Evolutionary conservation across 2,329 filamentous ascomycete species (phyloP).

Genomic region (Colletotrichum eremochloae): DNA sequence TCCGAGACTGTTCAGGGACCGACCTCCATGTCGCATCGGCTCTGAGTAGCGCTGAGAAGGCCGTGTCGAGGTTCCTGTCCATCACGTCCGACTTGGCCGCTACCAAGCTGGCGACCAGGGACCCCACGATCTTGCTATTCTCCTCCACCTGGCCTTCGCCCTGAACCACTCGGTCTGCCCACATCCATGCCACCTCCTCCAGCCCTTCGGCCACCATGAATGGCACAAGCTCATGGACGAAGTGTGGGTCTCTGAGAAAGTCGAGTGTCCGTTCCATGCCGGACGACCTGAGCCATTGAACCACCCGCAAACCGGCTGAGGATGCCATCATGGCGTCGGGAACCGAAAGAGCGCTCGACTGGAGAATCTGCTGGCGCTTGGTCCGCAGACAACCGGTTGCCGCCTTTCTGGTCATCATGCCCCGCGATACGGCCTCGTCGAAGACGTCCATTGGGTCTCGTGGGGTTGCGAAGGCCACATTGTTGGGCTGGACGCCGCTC

Average conservation of each 20-base stretch:
- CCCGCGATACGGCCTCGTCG: constrained; percentile 66
- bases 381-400: constrained; percentile 67
- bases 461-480: constrained; percentile 31
- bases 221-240: constrained; percentile 57
- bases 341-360: constrained; percentile 51
- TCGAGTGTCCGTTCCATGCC: constrained; percentile 60
- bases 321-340: constrained; percentile 55
- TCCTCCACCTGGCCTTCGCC: constrained; percentile 41
- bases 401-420: constrained; percentile 67
- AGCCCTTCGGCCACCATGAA: constrained; percentile 67
- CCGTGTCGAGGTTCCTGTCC: constrained; percentile 61
- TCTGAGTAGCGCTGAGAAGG: constrained; percentile 62
- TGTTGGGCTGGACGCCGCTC: constrained; percentile 48
- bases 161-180: constrained; percentile 52
- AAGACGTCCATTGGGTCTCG: constrained; percentile 68
- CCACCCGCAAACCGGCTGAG: constrained; percentile 61
- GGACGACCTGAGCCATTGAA: constrained; percentile 67
- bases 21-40: constrained; percentile 59
- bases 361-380: constrained; percentile 58
- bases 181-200: constrained; percentile 66
- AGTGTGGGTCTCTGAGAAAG: constrained; percentile 58
- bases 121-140: constrained; percentile 33
- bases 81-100: constrained; percentile 55
- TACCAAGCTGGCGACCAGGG: constrained; percentile 58
- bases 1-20: constrained; percentile 51